Evolutionary conservation across 441 rosid genomes (phyloP).

Genomic region (Capsella rubella): DNA sequence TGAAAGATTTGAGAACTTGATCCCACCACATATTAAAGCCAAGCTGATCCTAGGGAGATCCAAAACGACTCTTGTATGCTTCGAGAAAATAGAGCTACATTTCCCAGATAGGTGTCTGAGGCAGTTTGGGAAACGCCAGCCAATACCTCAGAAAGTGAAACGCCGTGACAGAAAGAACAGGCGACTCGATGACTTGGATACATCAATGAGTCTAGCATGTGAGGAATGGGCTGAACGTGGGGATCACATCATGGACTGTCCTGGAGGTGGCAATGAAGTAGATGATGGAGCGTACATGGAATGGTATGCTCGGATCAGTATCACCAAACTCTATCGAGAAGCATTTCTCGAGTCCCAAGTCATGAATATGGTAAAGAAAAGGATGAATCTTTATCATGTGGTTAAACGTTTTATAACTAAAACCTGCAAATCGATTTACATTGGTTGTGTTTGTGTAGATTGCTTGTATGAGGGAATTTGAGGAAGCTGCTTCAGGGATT

Average conservation of each 20-base stretch:
- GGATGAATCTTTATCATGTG: slow-evolving; percentile 17
- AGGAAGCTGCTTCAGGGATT: slow-evolving; percentile 44
- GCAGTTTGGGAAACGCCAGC: slow-evolving; percentile 69
- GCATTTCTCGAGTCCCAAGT: slow-evolving; percentile 64
- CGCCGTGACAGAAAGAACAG: slow-evolving; percentile 62
- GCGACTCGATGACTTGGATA: slow-evolving; percentile 57
- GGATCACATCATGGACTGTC: slow-evolving; percentile 53
- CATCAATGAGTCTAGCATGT: slow-evolving; percentile 56
- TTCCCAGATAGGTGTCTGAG: slow-evolving; percentile 81
- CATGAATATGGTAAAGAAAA: slow-evolving; percentile 53
- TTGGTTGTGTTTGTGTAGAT: slow-evolving; percentile 35
- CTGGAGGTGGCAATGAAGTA: slow-evolving; percentile 40
- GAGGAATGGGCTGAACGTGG: slow-evolving; percentile 68
- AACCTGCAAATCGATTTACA: not conserved
- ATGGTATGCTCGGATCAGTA: slow-evolving; percentile 67
- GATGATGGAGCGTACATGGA: slow-evolving; percentile 67
- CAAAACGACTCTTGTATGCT: slow-evolving; percentile 71
- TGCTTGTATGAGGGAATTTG: slow-evolving; percentile 46
- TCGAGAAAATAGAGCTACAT: slow-evolving; percentile 76
- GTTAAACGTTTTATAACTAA: not conserved
- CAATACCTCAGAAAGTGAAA: slow-evolving; percentile 63
- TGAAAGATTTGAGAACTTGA: slow-evolving; percentile 49
- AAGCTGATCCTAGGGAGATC: slow-evolving; percentile 68
- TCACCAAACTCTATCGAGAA: slow-evolving; percentile 63
- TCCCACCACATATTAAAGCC: slow-evolving; percentile 58